These are phyloP conservation scores for Globisporangium heterothallicum DNA, from an alignment of 352 stramenopile genomes.

Conservation along the genomic window DNA sequence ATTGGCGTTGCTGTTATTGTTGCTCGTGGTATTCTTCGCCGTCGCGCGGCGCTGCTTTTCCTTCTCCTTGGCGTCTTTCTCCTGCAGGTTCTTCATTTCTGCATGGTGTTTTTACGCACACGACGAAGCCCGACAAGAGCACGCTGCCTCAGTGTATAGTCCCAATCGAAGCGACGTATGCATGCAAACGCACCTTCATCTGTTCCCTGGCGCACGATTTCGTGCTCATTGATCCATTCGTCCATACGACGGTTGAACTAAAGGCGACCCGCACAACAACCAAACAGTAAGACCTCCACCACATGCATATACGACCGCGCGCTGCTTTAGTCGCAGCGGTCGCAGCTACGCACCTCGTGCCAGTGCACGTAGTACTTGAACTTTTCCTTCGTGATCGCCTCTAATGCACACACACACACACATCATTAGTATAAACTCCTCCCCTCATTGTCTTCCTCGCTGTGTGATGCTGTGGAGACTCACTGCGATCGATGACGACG, in stretches of 20 bases:
- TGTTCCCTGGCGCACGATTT: conserved; percentile 68
- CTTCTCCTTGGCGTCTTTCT: conserved; percentile 75
- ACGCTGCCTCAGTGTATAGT: no score
- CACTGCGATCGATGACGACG: conserved; percentile 76
- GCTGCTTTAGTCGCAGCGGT: no score
- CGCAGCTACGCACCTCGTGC: conserved; percentile 48
- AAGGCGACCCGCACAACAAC: no score
- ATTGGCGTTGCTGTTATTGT: no score
- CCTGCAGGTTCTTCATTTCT: conserved; percentile 64
- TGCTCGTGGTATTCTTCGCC: conserved; percentile 21
- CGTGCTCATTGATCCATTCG: conserved; percentile 82
- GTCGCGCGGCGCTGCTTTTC: conserved; percentile 35
- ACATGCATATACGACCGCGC: neutral
- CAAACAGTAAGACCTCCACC: neutral
- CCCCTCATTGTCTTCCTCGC: neutral
- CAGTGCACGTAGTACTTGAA: conserved; percentile 86
- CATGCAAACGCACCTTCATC: conserved; percentile 50
- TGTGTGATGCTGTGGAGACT: conserved; percentile 7
- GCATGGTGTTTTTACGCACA: no score
- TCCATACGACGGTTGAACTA: conserved; percentile 88
- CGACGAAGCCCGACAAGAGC: no score
- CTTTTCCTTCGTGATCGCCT: conserved; percentile 43
- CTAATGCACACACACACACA: conserved; percentile 17
- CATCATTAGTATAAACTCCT: neutral
- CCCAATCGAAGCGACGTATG: no score